Evolutionary conservation across 352 stramenopile genomes (phyloP).

Genomic region (Globisporangium okanoganense): DNA sequence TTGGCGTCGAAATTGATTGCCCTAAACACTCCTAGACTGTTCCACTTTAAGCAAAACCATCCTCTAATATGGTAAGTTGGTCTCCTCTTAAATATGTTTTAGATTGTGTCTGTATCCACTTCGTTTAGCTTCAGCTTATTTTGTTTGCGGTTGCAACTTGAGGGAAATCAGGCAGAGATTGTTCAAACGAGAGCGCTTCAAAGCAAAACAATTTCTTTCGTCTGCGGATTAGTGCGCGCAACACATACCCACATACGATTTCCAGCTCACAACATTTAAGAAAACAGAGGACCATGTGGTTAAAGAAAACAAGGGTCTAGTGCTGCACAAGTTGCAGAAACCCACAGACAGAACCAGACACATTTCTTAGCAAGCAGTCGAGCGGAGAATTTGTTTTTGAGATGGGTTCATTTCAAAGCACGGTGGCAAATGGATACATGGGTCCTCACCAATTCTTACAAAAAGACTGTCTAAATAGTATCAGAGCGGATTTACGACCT

Average conservation of each 20-base stretch:
- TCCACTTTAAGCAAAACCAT: no score
- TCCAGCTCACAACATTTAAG: neutral
- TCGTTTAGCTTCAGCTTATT: neutral
- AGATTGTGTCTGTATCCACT: neutral
- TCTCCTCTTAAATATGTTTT: no score
- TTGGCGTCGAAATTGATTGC: no score
- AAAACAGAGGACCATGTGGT: neutral
- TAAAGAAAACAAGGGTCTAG: neutral
- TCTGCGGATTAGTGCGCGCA: neutral
- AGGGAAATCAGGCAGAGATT: neutral
- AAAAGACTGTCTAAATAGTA: neutral
- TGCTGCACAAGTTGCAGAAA: no score
- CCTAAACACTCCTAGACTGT: no score
- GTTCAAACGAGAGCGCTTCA: neutral
- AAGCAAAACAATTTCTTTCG: neutral
- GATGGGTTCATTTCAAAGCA: slow-evolving; percentile 9
- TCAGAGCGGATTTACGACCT: neutral
- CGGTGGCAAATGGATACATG: neutral
- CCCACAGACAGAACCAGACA: neutral
- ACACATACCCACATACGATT: neutral
- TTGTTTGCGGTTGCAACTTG: neutral
- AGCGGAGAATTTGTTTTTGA: neutral
- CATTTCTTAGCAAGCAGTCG: no score
- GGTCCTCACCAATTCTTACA: neutral
- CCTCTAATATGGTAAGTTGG: no score